Conservation (phyloP, 2,329 filamentous ascomycete species). For the Beauveria australis region DNA sequence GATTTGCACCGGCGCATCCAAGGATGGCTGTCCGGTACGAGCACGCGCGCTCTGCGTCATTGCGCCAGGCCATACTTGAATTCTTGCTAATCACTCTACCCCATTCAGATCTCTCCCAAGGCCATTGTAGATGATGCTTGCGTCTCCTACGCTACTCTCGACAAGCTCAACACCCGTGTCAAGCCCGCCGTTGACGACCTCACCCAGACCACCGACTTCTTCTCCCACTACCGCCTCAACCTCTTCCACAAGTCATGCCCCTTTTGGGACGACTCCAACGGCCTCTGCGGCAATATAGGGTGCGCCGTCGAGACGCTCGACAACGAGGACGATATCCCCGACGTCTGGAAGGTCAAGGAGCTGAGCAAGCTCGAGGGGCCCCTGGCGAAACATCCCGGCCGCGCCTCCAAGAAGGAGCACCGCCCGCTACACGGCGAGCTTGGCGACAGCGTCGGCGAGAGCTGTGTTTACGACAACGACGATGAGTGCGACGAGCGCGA, state of each 20-base stretch:
- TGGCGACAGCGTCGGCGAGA: conserved; percentile 83
- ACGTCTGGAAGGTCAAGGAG: conserved; percentile 85
- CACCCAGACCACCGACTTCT: conserved; percentile 87
- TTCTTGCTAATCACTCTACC: conserved; percentile 30
- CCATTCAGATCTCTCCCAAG: conserved; percentile 70
- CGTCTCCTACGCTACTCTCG: conserved; percentile 85
- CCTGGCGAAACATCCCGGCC: conserved; percentile 79
- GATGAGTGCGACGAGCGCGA: conserved; percentile 95
- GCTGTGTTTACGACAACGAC: conserved; percentile 94
- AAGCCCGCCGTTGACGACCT: conserved; percentile 72
- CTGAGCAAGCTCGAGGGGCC: conserved; percentile 88
- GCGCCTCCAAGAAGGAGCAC: conserved; percentile 61
- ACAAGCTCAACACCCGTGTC: conserved; percentile 69
- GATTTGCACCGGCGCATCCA: conserved; percentile 31
- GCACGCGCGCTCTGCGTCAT: conserved; percentile 11
- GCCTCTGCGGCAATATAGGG: conserved; percentile 94
- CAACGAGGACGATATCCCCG: conserved; percentile 87
- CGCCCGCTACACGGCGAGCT: conserved; percentile 73
- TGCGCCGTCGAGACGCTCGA: conserved; percentile 94
- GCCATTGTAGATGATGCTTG: conserved; percentile 91
- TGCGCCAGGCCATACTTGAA: background rate
- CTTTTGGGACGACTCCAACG: conserved; percentile 89
- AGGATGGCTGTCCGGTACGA: conserved; percentile 49
- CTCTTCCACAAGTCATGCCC: conserved; percentile 91
- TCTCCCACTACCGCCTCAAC: conserved; percentile 93